Evolutionary conservation across 495 filamentous ascomycete genomes (phyloP), one percentile per base, ranked within the genome.

Genomic region (Articulospora tetracladia): DNA sequence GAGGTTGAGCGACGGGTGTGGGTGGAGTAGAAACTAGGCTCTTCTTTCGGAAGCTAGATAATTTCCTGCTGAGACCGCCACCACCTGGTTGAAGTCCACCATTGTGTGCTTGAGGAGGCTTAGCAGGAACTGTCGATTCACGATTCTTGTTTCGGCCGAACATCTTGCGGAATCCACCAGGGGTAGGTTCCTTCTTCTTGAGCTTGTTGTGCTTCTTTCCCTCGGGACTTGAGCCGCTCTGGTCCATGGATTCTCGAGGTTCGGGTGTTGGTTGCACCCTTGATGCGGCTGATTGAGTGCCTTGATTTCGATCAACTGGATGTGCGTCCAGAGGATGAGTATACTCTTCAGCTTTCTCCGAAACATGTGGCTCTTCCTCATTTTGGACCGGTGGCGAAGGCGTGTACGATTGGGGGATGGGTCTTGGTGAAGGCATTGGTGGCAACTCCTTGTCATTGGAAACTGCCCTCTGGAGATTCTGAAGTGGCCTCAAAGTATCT

Each of bases 91-190:
- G 17, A 41, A 55, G 27, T 23, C 23, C 32, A 11, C 60, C 59
- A 57, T 74, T 76, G 46, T 77, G 48, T 32, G 75, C 71, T 48
- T 69, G 65, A 19, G 76, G 70, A 13, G 77, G 74, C 61, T 77
- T 77, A 12, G 79, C 78, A 19, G 78, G 76, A 32, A 79, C 51
- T 69, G 76, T 80, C 2, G 77, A 81, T 52, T 72, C 64, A 53
- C 80, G 67, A 55, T 76, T 80, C 70, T 83, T 83, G 69, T 79
- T 85, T 58, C 83, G 79, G 30, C 79, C 78, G 65, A 90, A 89
- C 56, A 90, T 68, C 72, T 85, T 88, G 63, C 76, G 81, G 56
- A 90, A 79, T 6, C 82, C 75, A 26, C 70, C 77, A 41, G 70
- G 68, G 11, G 52, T 36, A 1, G 56, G 50, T 66, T 77, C 78